Evolutionary conservation across 768 basidiomycete species (phyloP).

Genomic region (Lactifluus hygrophoroides): DNA sequence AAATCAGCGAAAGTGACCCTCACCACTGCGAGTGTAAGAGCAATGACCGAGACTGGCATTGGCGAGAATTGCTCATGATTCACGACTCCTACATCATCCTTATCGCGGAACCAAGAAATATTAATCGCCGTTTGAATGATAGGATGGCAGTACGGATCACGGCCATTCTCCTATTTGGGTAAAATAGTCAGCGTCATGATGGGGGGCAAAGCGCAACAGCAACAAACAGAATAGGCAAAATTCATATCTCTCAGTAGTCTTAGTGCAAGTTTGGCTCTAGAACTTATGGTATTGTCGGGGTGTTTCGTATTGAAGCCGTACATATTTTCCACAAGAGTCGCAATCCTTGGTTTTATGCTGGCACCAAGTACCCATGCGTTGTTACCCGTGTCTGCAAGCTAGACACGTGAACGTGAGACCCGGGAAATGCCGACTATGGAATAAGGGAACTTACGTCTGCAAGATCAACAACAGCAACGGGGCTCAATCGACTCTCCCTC

Average conservation of each 20-base stretch:
- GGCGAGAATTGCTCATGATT: neutral
- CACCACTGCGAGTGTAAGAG: neutral
- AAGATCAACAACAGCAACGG: no score
- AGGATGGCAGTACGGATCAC: neutral
- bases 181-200: neutral
- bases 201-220: neutral
- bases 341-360: neutral
- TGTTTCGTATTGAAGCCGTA: neutral
- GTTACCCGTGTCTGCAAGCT: neutral
- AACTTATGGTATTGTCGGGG: neutral
- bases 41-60: neutral
- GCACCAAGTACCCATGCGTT: neutral
- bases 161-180: neutral
- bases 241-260: neutral
- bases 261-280: neutral
- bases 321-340: neutral
- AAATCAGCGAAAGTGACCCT: neutral
- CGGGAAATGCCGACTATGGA: neutral
- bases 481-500: no score
- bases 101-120: neutral
- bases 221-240: neutral
- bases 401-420: neutral
- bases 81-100: neutral
- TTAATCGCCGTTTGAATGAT: constrained; percentile 2
- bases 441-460: neutral